A percentile compares a stretch with the other conserved stretches of the same genome.
These are phyloP conservation scores for Hyaloscypha variabilis DNA, from an alignment of 495 filamentous ascomycete species.

Conservation along the genomic window DNA sequence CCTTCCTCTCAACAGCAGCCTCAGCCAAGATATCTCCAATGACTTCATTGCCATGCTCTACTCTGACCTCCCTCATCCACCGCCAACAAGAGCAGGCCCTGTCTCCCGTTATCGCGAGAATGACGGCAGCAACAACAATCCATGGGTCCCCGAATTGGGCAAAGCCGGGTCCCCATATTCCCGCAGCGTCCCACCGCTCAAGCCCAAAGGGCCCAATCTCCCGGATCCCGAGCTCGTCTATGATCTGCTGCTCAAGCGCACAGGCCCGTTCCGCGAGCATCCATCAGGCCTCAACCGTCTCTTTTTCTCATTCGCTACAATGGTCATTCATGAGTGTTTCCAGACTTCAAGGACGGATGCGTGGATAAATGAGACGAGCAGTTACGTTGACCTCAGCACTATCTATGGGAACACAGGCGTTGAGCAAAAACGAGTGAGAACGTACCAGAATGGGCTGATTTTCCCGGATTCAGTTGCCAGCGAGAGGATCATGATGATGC, in stretches of 20 bases:
- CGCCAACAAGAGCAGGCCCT: constrained; percentile 33
- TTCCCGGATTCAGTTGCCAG: constrained; percentile 82
- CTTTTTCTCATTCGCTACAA: constrained; percentile 86
- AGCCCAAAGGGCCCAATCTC: constrained; percentile 53
- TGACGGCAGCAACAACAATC: constrained; percentile 70
- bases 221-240: constrained; percentile 64
- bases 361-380: constrained; percentile 72
- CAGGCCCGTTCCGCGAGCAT: constrained; percentile 38
- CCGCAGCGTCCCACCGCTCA: constrained; percentile 65
- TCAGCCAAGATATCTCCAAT: constrained; percentile 44
- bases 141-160: constrained; percentile 66
- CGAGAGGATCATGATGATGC: constrained; percentile 74
- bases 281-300: constrained; percentile 73
- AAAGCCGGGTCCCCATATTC: constrained; percentile 65
- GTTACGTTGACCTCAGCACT: constrained; percentile 81
- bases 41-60: constrained; percentile 72
- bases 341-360: constrained; percentile 43
- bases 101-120: constrained; percentile 57
- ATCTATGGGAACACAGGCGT: constrained; percentile 81
- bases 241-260: constrained; percentile 46
- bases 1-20: constrained; percentile 35
- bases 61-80: constrained; percentile 61
- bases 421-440: constrained; percentile 75
- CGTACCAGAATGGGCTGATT: constrained; percentile 78
- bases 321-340: constrained; percentile 73